Evolutionary conservation across 2,329 filamentous ascomycete species (phyloP), one percentile per base, ranked within the genome.

Genomic region (Lachnellula subtilissima): DNA sequence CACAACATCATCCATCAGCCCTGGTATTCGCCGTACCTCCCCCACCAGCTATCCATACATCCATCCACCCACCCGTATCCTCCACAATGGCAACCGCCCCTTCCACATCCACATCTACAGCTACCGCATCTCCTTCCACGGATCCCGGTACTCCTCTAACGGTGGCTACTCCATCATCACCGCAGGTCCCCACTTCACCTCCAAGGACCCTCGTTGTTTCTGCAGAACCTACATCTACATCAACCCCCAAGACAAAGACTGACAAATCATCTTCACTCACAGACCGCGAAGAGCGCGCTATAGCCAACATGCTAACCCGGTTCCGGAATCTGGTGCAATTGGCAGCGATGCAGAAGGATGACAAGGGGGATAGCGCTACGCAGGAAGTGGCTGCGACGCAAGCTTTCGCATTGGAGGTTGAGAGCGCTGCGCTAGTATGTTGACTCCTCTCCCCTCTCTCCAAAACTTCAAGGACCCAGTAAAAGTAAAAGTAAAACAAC

Each of bases 281-380:
- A 79, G 78, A 80, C 55, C 74, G 75, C 36, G 72, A 79, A 58
- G 69, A 78, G 37, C 71, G 70, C 51, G 69, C 72, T 43, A 71
- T 79, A 17, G 77, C 77, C 46, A 70, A 71, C 36, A 71, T 79
- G 56, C 70, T 80, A 35, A 70, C 70, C 6, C 73, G 73, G 51
- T 79, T 76, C 61, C 70, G 72, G 54, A 74, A 75, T 55, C 68
- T 80, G 36, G 65, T 79, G 28, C 51, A 48, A 3, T 53, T 71
- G 4, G 63, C 65, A 43, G 52, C 61, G 1, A 50, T 57, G 32
- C 64, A 67, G 11, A 55, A 59, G n/a, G 61, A 61, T 37, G 64
- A 65, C 8, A 53, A 59, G 14, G 60, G 61, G 37, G 64, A 67
- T 43, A 65, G 60, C n/a, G 67, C 64, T 36, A 62, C 67, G 17